Evolutionary conservation across 1,284 basidiomycete genomes (phyloP).

Genomic region (Leccinum subspadiceum): DNA sequence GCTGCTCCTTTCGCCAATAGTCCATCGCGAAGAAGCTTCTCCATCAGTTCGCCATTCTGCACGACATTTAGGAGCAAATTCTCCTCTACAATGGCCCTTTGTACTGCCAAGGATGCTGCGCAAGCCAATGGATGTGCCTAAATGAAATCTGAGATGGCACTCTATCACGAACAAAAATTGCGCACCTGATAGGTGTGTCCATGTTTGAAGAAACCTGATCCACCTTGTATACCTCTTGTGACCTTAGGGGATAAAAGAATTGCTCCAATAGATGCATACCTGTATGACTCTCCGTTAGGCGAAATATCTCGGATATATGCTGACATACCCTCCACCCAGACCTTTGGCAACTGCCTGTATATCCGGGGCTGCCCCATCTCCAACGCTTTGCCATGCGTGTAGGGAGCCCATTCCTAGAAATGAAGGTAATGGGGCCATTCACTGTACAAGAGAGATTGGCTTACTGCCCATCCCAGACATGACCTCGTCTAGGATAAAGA

Average conservation of each 20-base stretch:
- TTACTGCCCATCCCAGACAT: constrained; percentile 86
- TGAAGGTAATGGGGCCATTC: constrained; percentile 4
- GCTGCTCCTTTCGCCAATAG: constrained; percentile 53
- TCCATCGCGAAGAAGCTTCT: constrained; percentile 51
- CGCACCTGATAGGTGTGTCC: constrained; percentile 83
- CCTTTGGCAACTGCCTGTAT: constrained; percentile 86
- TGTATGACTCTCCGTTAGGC: constrained; percentile 28
- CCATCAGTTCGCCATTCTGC: constrained; percentile 61
- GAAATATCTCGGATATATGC: background rate
- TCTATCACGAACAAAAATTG: background rate
- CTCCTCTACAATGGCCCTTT: constrained; percentile 66
- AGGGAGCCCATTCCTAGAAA: constrained; percentile 73
- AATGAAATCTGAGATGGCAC: constrained; percentile 9
- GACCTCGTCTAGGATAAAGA: constrained; percentile 86
- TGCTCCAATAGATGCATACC: constrained; percentile 82
- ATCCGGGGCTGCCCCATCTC: constrained; percentile 75
- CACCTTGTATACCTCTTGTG: constrained; percentile 62
- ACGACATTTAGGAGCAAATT: constrained; percentile 68
- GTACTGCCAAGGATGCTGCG: constrained; percentile 77
- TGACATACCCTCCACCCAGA: constrained; percentile 74
- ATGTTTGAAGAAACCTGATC: constrained; percentile 74
- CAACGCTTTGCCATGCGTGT: constrained; percentile 83
- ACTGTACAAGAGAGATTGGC: constrained; percentile 24
- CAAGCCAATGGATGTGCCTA: constrained; percentile 73
- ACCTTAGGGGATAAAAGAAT: constrained; percentile 73